phyloP scores from a whole-genome alignment of 495 filamentous ascomycete species.

The Trichoderma erinaceum region DNA sequence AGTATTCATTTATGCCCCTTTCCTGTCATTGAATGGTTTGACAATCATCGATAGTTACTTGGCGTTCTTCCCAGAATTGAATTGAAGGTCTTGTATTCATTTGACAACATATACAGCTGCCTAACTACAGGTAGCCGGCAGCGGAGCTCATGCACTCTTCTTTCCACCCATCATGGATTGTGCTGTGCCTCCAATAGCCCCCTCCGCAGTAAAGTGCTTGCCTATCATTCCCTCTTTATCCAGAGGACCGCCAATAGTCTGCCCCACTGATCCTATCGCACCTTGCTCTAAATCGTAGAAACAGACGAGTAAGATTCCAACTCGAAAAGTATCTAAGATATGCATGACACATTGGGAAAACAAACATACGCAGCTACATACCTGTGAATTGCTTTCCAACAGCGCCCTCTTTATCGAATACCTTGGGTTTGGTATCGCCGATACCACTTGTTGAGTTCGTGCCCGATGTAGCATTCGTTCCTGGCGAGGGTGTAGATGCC shows the following conservation, averaged over 20 bases:
- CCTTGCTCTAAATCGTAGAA: constrained; percentile 32
- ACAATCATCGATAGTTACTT: too few species aligned
- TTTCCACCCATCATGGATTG: constrained; percentile 39
- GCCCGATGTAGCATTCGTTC: background rate
- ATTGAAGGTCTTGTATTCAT: too few species aligned
- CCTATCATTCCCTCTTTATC: constrained; percentile 38
- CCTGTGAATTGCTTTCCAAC: constrained; percentile 35
- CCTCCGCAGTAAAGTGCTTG: constrained; percentile 39
- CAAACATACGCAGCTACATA: constrained; percentile 16
- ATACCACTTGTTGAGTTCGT: constrained; percentile 13
- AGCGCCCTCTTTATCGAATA: constrained; percentile 29
- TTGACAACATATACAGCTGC: too few species aligned
- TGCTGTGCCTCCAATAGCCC: constrained; percentile 36
- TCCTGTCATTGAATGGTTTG: too few species aligned
- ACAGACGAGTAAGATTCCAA: background rate
- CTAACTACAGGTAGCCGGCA: too few species aligned
- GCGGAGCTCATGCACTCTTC: constrained; percentile 21
- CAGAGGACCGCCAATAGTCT: constrained; percentile 45
- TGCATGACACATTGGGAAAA: background rate
- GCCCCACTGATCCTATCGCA: constrained; percentile 36
- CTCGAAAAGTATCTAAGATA: constrained; percentile 9
- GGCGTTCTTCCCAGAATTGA: too few species aligned
- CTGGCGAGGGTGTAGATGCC: background rate
- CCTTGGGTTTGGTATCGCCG: constrained; percentile 27
- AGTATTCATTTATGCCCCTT: too few species aligned